Base-by-base conservation (phyloP, 163 green algal genomes). In the Trebouxia gelatinosa region DNA sequence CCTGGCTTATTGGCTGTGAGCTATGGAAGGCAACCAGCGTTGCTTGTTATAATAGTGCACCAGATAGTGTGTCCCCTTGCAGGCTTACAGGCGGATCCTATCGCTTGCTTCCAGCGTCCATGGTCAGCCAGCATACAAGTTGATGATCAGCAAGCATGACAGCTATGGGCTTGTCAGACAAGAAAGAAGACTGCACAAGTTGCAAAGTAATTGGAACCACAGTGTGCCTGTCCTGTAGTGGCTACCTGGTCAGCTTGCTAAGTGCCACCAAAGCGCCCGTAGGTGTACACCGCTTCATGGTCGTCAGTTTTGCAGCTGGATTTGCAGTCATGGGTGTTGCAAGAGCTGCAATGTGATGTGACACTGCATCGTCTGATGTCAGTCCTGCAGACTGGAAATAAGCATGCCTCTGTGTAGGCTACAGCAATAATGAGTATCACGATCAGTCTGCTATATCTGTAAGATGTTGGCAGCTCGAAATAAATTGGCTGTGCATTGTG, bases 271-370 rank as follows among this genome's bases (percentile, higher is more conserved):
- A 48, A n/a, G 46, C 70, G 11, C 51, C 51, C 6, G 23, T 2
- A 32, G 23, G 11, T 19, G 32, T 32, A 19, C 46, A 78, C 26
- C 32, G 51, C 11, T 5, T 37, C 13, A 66, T 34, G 32, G 31
- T 65, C 7, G 17, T 80, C 17, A 31, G 17, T 2, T 74, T 80
- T 64, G 59, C 75, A 35, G 64, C 39, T 37, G 75, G 38, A 19
- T 80, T 80, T 80, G 75, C 75, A 32, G 62, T 28, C 16, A 48
- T 80, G 61, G 75, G 59, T 19, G 29, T 80, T 21, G 23, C 29
- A 40, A 37, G 57, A 46, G 74, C 57, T 43, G 26, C 59, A 17
- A 70, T 61, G n/a, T n/a, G n/a, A n/a, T n/a, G n/a, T n/a, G n/a
- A n/a, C n/a, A n/a, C n/a, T n/a, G n/a, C n/a, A n/a, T n/a, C n/a